Evolutionary conservation across 2,329 filamentous ascomycete genomes (phyloP).

Genomic region (Cladosporium austrohemisphaericum): DNA sequence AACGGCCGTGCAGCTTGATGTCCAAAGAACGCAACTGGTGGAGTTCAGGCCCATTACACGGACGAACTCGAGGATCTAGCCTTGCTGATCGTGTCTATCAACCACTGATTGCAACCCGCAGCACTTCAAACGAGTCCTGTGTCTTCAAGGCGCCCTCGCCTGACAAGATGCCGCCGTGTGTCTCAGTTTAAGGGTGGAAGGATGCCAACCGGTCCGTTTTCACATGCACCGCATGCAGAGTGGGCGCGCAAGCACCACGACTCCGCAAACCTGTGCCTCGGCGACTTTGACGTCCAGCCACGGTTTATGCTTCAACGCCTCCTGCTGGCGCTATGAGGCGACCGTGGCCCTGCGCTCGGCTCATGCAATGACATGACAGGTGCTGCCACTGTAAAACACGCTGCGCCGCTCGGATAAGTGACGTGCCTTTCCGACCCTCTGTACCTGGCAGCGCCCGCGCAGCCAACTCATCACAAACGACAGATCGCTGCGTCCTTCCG

Average conservation of each 20-base stretch:
- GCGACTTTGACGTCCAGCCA: too few relatives aligned
- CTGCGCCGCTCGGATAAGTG: not conserved
- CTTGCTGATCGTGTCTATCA: conserved; percentile 1
- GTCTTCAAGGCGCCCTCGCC: too few relatives aligned
- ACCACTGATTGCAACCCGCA: not conserved
- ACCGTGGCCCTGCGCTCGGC: too few relatives aligned
- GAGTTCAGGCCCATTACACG: not conserved
- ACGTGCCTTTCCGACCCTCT: not conserved
- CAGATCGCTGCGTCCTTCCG: conserved; percentile 12
- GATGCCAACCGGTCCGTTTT: conserved; percentile 5
- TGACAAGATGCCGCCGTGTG: too few relatives aligned
- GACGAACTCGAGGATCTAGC: conserved; percentile 4
- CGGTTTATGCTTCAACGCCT: too few relatives aligned
- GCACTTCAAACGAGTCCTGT: too few relatives aligned
- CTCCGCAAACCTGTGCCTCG: not conserved
- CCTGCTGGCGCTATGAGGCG: too few relatives aligned
- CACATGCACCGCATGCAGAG: not conserved
- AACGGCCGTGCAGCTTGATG: conserved; percentile 2
- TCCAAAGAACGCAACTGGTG: not conserved
- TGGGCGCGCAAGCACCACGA: not conserved
- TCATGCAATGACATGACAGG: not conserved
- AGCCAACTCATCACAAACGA: not conserved
- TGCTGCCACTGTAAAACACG: not conserved
- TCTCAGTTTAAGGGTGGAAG: conserved; percentile 2
- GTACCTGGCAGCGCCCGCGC: conserved; percentile 6